Base-by-base conservation (phyloP, 2,329 filamentous ascomycete genomes). In the Penicillium occitanis region DNA sequence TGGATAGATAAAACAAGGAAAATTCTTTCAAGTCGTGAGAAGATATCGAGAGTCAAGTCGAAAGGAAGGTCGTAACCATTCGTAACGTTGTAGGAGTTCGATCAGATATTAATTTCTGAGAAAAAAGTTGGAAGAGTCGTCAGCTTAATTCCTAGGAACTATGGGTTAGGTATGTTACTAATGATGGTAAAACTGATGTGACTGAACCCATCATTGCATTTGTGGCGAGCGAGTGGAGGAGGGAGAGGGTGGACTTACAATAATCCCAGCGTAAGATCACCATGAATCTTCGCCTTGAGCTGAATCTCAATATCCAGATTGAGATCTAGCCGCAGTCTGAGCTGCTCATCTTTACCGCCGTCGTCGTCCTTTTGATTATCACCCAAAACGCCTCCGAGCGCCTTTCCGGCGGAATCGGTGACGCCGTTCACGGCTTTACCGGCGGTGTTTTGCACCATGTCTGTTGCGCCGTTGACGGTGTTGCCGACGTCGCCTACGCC, bases 291-390 rank as follows among this genome's bases (percentile, higher is more conserved):
- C 22, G 91, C 91, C 83, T 95, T 95, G 68, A 95, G 84, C 72
- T 92, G 90, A 68, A 95, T 91, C 78, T 95, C 91, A 60, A 95
- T 85, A 70, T 95, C 91, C 66, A 95, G 82, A 77, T 93, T 93
- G 64, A 92, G 81, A 74, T 93, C 91, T 25, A 95, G 80, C 44
- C 88, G 86, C 74, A 93, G 78, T 76, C 88, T 88, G 74, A 92
- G 77, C 46, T 90, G 90, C 72, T 92, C 89, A 67, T 86, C 80
- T 60, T 86, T 83, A 59, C 83, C 81, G 72, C 72, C 51, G 13
- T 64, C 61, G 1, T 81, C 73, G 61, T 79, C 60, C 60, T 66
- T 63, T 22, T 66, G 51, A 83, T 82, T 71, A 78, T 76, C 71
- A 72, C 76, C 71, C 72, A 72, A 64, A 71, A 76, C 58, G 1